These are phyloP conservation scores for Aspergillus arachidicola DNA, from an alignment of 2,329 filamentous ascomycete genomes.

Conservation along the genomic window DNA sequence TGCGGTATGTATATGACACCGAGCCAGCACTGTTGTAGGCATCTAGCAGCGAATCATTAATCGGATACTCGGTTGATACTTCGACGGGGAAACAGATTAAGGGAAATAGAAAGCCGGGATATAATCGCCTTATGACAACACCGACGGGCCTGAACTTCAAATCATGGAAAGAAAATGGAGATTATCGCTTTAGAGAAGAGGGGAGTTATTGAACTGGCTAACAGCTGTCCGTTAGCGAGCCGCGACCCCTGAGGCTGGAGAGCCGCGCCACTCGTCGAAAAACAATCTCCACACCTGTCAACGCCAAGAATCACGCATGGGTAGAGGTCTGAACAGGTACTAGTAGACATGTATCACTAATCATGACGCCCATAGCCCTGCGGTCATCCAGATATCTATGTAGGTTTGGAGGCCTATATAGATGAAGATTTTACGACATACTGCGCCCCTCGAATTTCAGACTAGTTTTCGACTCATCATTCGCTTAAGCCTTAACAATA, in stretches of 20 bases:
- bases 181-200: slow-evolving; percentile 19
- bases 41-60: slow-evolving; percentile 29
- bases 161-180: slow-evolving; percentile 10
- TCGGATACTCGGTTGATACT: slow-evolving; percentile 5
- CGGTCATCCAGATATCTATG: background rate
- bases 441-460: background rate
- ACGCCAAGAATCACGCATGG: slow-evolving; percentile 19
- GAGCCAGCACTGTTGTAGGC: slow-evolving; percentile 21
- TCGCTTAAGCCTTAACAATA: background rate
- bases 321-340: background rate
- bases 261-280: slow-evolving; percentile 27
- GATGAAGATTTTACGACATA: background rate
- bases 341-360: background rate
- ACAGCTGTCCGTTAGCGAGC: slow-evolving; percentile 35
- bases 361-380: background rate
- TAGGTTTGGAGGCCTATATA: background rate
- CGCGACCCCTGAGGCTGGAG: slow-evolving; percentile 33
- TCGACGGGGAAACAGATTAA: slow-evolving; percentile 9
- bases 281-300: slow-evolving; percentile 22
- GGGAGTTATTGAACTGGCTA: slow-evolving; percentile 26
- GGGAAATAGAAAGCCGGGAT: slow-evolving; percentile 12
- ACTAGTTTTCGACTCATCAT: background rate
- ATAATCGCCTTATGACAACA: slow-evolving; percentile 8
- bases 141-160: slow-evolving; percentile 6
- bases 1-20: slow-evolving; percentile 12